These are phyloP conservation scores for Pyrus hybrid DNA, from an alignment of 331 rosid species.

Conservation along the genomic window DNA sequence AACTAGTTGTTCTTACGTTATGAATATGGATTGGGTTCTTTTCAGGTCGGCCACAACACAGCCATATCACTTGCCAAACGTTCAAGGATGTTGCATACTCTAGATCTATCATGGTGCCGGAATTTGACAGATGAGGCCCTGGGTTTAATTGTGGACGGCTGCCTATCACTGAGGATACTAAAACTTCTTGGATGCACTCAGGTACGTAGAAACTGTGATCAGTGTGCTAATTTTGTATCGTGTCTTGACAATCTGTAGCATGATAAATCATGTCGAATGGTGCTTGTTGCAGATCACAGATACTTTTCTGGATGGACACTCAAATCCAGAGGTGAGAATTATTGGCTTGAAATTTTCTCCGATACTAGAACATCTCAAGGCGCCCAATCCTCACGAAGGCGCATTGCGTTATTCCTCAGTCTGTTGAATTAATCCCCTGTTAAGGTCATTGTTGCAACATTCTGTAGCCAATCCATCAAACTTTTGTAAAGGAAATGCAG, in stretches of 20 bases:
- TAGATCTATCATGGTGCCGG: constrained; percentile 88
- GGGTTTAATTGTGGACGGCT: constrained; percentile 70
- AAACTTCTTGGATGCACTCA: constrained; percentile 79
- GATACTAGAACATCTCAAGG: constrained; percentile 30
- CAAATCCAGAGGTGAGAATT: constrained; percentile 43
- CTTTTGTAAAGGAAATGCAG: background rate
- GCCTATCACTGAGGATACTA: constrained; percentile 59
- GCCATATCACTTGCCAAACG: constrained; percentile 44
- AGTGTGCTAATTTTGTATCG: background rate
- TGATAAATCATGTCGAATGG: background rate
- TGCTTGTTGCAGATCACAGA: constrained; percentile 50
- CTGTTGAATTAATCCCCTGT: constrained; percentile 2
- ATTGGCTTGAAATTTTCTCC: constrained; percentile 49
- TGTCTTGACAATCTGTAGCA: background rate
- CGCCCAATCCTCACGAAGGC: constrained; percentile 22
- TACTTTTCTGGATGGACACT: constrained; percentile 55
- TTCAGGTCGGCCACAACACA: constrained; percentile 62
- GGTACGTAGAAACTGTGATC: constrained; percentile 29
- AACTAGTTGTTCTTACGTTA: background rate
- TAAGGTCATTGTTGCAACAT: background rate
- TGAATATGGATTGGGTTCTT: constrained; percentile 15
- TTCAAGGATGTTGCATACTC: constrained; percentile 49
- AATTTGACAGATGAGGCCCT: constrained; percentile 51
- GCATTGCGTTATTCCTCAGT: constrained; percentile 26
- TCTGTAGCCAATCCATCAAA: background rate